phyloP scores from a whole-genome alignment of 148 eudicot genomes.

The Rhododendron henanense region DNA sequence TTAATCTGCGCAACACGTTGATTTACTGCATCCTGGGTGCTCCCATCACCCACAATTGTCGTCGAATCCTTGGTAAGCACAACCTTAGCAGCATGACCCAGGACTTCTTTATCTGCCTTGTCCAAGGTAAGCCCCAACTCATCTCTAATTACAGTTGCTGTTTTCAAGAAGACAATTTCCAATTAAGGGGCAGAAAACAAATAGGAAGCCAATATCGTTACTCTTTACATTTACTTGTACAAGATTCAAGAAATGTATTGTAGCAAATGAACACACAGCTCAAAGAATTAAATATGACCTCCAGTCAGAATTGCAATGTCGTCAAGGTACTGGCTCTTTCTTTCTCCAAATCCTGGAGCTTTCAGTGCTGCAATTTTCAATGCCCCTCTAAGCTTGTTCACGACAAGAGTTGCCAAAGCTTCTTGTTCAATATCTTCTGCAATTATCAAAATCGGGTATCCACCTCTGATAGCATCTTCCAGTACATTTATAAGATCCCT shows the following conservation, averaged over 20 bases:
- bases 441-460: conserved; percentile 50
- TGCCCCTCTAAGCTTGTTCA: conserved; percentile 71
- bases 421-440: conserved; percentile 80
- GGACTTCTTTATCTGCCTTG: conserved; percentile 43
- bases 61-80: conserved; percentile 53
- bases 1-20: conserved; percentile 47
- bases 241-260: neutral
- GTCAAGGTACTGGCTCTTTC: conserved; percentile 60
- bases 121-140: conserved; percentile 55
- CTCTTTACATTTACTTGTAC: neutral
- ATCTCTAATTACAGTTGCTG: conserved; percentile 59
- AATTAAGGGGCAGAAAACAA: neutral
- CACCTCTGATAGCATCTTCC: conserved; percentile 61
- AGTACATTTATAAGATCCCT: conserved; percentile 58
- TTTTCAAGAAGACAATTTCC: neutral
- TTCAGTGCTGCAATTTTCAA: conserved; percentile 75
- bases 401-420: conserved; percentile 75
- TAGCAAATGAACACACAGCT: neutral
- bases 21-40: conserved; percentile 47
- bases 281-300: conserved; percentile 27
- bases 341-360: conserved; percentile 74
- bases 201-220: neutral
- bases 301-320: conserved; percentile 71
- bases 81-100: conserved; percentile 53
- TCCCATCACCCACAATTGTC: conserved; percentile 62